These are phyloP conservation scores for Colletotrichum paranaense DNA, from an alignment of 2,329 filamentous ascomycete species.

Conservation along the genomic window DNA sequence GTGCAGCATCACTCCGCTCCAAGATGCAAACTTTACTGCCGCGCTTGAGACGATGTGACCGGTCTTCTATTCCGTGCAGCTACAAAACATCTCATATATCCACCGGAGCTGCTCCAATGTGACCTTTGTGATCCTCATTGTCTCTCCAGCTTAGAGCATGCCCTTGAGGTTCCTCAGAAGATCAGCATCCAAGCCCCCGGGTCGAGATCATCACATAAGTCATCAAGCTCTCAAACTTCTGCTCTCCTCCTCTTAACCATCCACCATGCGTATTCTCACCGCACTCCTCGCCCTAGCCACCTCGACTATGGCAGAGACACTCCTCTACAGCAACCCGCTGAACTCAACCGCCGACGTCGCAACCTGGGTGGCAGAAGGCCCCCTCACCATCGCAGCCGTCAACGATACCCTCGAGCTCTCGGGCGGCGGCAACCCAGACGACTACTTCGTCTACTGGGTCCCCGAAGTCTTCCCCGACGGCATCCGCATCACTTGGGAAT, in stretches of 20 bases:
- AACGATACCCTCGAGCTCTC: slow-evolving; percentile 43
- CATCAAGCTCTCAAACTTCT: neutral
- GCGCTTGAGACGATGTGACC: neutral
- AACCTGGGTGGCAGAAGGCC: slow-evolving; percentile 45
- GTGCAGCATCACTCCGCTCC: slow-evolving; percentile 21
- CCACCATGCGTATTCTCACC: neutral
- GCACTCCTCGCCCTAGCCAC: slow-evolving; percentile 6
- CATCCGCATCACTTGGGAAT: slow-evolving; percentile 47
- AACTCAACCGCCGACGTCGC: slow-evolving; percentile 41
- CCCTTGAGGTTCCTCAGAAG: neutral
- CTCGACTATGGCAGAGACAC: slow-evolving; percentile 37
- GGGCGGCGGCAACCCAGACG: slow-evolving; percentile 39
- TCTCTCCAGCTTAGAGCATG: neutral
- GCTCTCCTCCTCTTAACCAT: neutral
- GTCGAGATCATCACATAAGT: neutral
- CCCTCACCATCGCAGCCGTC: slow-evolving; percentile 40
- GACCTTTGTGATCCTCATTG: neutral
- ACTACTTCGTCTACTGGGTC: slow-evolving; percentile 47
- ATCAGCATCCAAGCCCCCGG: neutral
- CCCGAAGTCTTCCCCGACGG: slow-evolving; percentile 45
- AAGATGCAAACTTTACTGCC: neutral
- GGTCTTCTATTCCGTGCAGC: too few species aligned
- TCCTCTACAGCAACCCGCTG: slow-evolving; percentile 45
- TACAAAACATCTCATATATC: neutral
- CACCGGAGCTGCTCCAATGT: neutral